Base-by-base conservation (phyloP, 176 grass and related monocot genomes). In the Elymus sibiricus region DNA sequence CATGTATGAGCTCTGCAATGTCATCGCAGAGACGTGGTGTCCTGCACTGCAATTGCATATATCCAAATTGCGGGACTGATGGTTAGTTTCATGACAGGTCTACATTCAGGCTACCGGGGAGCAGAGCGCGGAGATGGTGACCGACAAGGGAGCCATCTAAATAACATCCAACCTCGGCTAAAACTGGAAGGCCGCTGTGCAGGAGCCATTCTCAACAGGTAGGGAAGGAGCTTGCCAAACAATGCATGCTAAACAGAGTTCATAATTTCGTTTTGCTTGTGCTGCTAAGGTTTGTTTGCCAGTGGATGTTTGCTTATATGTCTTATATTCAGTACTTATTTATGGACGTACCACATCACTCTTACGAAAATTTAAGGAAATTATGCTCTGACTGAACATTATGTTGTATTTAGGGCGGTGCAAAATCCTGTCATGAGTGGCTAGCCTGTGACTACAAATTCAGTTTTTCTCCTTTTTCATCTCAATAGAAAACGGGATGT, bases 161-260 rank as follows among this genome's bases (percentile, higher is more conserved):
- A 88, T 98, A 19, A 98, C 96, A 17, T 92, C 96, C 49, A 95
- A 98, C 65, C 88, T 90, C 5, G 96, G 96, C 10, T 98, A 94
- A 87, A 98, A 95, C 77, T 98, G 96, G 96, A 98, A 98, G 89
- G 93, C 96, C 83, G 96, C 93, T n/a, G 90, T 98, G 61, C 96
- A 94, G 74, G 96, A 98, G 96, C 96, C 64, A 98, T 93, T 21
- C 92, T 98, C n/a, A 98, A 98, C 74, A 92, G 93, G 96, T 95
- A 91, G 26, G 63, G n/a, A 63, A 7, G 58, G 15, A 32, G 15
- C 17, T 72, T 64, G 60, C 22, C 4, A 14, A 38, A 44, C 22
- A 15, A 22, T 43, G 40, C 10, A 9, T 42, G 40, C 40, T 42
- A 11, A 42, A 42, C 9, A 42, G 40, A 42, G 40, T 42, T 42